Evolutionary conservation across 306 rosid species (phyloP), one percentile per base, ranked within the genome.

Genomic region (Sphenostylis stenocarpa): DNA sequence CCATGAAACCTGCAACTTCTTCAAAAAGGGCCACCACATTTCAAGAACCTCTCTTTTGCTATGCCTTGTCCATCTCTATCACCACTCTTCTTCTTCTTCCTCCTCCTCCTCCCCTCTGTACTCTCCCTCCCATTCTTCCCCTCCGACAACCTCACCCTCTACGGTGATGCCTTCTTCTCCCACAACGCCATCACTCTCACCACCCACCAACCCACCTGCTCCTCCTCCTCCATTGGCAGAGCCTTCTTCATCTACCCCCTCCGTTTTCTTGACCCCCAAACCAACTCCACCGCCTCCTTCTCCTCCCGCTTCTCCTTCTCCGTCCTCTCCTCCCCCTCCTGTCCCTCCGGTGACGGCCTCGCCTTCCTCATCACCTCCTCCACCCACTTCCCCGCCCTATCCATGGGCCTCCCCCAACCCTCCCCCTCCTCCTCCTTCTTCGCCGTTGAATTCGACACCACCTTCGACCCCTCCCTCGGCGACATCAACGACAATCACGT

Each of bases 371-470:
- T 90, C 1, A n/a, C 89, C 17, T 74, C 91, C 6, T 60, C 79
- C 62, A 71, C 89, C 53, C 72, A 83, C 1, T 81, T 78, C 26
- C 79, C 85, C 23, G 79, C 75, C 62, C 44, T 69, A 62, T 78
- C 87, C 1, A 85, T 94, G 86, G 93, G 93, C 29, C 94, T 94
- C 19, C 98, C 97, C 13, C 43, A 38, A 38, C 43, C 43, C 0
- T 57, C 78, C 1, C 81, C 81, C 4, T 61, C 61, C 8, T 58
- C 85, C 80, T 79, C 92, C 2, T 93, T 86, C 81, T 81, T 94
- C 57, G 97, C 96, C 0, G 89, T 94, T 5, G 96, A 94, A 61
- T 94, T 91, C 7, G 98, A 94, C 67, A 91, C 96, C 1, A 76
- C 73, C 31, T 86, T 83, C 10, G 85, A 91, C 55, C 93, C 97